A percentile compares a stretch with the other conserved stretches of the same genome.
phyloP scores from a whole-genome alignment of 2,329 filamentous ascomycete genomes.

The Penicillium sclerotigenum region DNA sequence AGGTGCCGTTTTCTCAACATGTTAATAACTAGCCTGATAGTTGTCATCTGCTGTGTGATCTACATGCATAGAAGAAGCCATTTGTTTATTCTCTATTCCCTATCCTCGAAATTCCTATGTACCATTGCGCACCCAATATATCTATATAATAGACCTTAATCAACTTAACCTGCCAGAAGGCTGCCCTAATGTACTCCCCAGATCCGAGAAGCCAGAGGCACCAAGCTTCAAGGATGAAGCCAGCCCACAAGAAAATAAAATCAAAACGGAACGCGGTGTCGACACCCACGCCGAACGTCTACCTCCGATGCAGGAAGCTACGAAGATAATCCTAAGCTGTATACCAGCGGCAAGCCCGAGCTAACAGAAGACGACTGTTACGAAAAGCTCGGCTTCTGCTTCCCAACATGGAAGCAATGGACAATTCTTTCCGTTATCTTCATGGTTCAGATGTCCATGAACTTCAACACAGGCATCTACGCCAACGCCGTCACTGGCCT shows the following conservation, averaged over 20 bases:
- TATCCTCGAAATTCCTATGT: not conserved
- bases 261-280: constrained; percentile 5
- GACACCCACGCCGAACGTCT: constrained; percentile 20
- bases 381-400: constrained; percentile 61
- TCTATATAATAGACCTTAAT: not conserved
- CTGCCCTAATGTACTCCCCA: not conserved
- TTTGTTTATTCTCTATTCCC: not conserved
- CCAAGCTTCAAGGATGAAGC: constrained; percentile 2
- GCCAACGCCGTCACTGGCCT: constrained; percentile 68
- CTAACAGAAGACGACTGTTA: constrained; percentile 58
- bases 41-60: not conserved
- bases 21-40: not conserved
- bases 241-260: not conserved
- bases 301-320: constrained; percentile 12
- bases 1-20: not conserved
- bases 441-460: constrained; percentile 72
- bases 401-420: constrained; percentile 65
- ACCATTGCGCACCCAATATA: not conserved
- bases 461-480: constrained; percentile 73
- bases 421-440: constrained; percentile 68
- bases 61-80: not conserved
- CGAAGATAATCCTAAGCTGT: constrained; percentile 7
- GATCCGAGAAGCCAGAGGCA: constrained; percentile 12
- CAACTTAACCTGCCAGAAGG: constrained; percentile 5
- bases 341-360: constrained; percentile 19